phyloP scores from a whole-genome alignment of 495 filamentous ascomycete species.

The Podospora comata region DNA sequence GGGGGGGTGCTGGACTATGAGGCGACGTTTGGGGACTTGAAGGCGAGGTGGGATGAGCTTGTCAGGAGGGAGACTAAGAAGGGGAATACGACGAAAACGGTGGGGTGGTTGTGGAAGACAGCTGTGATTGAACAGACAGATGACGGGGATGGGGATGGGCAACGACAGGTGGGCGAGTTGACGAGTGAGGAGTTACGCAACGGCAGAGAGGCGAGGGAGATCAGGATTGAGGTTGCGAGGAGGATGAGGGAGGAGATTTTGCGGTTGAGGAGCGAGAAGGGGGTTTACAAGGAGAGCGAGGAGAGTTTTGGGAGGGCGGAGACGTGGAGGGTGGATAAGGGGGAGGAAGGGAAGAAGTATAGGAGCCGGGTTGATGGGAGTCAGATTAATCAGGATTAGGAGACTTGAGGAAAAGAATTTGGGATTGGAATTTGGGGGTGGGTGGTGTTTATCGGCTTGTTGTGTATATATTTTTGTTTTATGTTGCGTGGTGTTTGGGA shows the following conservation, averaged over 20 bases:
- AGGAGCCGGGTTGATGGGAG: slow-evolving; percentile 49
- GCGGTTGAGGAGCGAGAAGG: slow-evolving; percentile 65
- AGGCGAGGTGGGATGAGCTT: slow-evolving; percentile 64
- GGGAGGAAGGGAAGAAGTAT: slow-evolving; percentile 38
- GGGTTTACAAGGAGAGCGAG: slow-evolving; percentile 71
- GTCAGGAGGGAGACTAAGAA: slow-evolving; percentile 33
- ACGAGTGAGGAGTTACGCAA: slow-evolving; percentile 50
- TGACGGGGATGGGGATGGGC: slow-evolving; percentile 46
- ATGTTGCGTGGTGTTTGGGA: not conserved
- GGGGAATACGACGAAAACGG: not conserved
- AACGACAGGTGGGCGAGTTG: slow-evolving; percentile 54
- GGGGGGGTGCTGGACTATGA: slow-evolving; percentile 62
- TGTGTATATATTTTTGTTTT: not conserved
- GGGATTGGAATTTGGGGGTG: not conserved
- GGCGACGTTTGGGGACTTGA: slow-evolving; percentile 61
- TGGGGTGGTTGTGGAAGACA: slow-evolving; percentile 1
- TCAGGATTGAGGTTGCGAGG: slow-evolving; percentile 79
- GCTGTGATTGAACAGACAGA: not conserved
- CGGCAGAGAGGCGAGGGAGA: slow-evolving; percentile 66
- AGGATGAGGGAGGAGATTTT: slow-evolving; percentile 75
- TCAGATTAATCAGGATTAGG: slow-evolving; percentile 40
- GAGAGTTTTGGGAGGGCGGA: slow-evolving; percentile 44
- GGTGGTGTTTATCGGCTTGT: too few relatives aligned
- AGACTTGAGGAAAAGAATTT: not conserved
- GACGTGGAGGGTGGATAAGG: slow-evolving; percentile 43